Conservation (phyloP, 2,329 filamentous ascomycete genomes). For the Apiospora sp. region DNA sequence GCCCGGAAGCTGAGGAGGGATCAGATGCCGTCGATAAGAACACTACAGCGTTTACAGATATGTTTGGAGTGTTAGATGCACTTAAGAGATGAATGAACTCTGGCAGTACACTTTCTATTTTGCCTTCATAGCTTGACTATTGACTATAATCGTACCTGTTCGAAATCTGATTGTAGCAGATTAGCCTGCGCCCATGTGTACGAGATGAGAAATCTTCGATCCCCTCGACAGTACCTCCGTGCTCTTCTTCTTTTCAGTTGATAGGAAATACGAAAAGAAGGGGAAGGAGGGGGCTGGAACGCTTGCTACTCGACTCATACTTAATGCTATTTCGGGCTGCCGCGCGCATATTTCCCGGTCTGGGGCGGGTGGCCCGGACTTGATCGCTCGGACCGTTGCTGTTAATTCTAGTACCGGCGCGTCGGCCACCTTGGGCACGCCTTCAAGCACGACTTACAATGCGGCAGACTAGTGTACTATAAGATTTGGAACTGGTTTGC, state of each 20-base stretch:
- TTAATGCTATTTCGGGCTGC: slow-evolving; percentile 10
- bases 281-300: background rate
- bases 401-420: slow-evolving; percentile 1
- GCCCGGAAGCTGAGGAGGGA: slow-evolving; percentile 3
- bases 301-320: background rate
- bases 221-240: too few species aligned
- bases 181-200: too few species aligned
- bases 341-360: slow-evolving; percentile 5
- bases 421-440: background rate
- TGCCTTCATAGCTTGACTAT: too few species aligned
- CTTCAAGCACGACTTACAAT: background rate
- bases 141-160: too few species aligned
- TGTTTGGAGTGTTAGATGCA: background rate
- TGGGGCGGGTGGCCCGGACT: background rate
- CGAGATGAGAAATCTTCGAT: too few species aligned
- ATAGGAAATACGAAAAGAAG: background rate
- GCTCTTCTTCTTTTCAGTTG: too few species aligned
- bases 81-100: background rate
- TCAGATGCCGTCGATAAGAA: background rate
- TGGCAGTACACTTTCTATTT: too few species aligned
- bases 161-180: too few species aligned
- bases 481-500: background rate
- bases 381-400: background rate
- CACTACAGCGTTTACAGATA: background rate
- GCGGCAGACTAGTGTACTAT: background rate